Evolutionary conservation across 495 filamentous ascomycete genomes (phyloP), one percentile per base, ranked within the genome.

Genomic region (Xylaria bambusicola): DNA sequence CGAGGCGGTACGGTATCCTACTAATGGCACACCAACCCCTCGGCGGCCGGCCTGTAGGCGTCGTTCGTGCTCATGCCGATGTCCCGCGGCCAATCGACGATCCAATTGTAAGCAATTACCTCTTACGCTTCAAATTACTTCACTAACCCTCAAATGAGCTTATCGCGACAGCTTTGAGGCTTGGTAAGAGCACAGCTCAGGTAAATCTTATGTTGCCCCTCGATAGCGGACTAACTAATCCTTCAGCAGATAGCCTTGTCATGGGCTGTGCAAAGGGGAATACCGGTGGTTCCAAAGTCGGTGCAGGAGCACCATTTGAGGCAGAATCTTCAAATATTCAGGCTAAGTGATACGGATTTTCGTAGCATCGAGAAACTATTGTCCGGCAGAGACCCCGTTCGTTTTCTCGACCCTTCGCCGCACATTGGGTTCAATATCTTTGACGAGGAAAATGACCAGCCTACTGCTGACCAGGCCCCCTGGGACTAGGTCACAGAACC

Each of bases 21-120:
- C 80, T 88, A 58, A 80, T 91, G 66, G 87, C 86, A 82, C 68
- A 86, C 81, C 31, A 89, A 83, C 73, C 79, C 81, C 63, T 74
- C 2, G 71, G 71, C 55, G 47, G 80, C 75, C 67, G 80, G 75
- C 70, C 83, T 74, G 68, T 68, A 7, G 50, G 55, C 1, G 61
- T 61, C 9, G 71, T 73, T 26, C 46, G 67, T 26, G 71, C 53
- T 2, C 58, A 71, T 56, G 60, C 70, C 2, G 65, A 70, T 44
- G 35, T 50, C 21, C 70, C 66, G 12, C 68, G 64, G 35, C 72
- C 72, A 10, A 69, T 66, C 7, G 70, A 69, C 10, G 65, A 74
- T 51, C 46, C 54, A 5, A 62, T 33, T 26, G 69, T 69, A 57
- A 27, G 46, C 53, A 46, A 52, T 52, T 3, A 3, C 10, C 42